phyloP scores from a whole-genome alignment of 192 early-diverging fungal genomes.

The Funneliformis geosporum region DNA sequence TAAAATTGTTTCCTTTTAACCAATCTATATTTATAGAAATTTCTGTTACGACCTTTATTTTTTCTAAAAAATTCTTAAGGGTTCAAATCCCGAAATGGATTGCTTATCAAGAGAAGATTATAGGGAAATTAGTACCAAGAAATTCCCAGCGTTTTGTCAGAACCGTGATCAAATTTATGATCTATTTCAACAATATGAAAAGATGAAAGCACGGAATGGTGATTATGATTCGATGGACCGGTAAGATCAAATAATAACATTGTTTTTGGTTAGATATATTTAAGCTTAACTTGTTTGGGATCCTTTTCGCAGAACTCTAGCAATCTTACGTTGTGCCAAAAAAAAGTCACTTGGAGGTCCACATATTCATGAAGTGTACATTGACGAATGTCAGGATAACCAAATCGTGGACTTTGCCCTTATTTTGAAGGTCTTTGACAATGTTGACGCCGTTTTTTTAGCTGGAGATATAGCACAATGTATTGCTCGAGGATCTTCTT shows the following conservation, averaged over 20 bases:
- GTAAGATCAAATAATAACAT: background rate
- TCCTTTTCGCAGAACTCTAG: background rate
- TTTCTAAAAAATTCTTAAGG: background rate
- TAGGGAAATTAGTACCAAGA: constrained; percentile 4
- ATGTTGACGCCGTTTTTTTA: constrained; percentile 15
- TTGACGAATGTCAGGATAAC: constrained; percentile 30
- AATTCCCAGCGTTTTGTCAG: constrained; percentile 2
- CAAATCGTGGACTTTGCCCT: constrained; percentile 24
- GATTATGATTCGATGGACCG: constrained; percentile 14
- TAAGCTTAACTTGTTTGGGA: background rate
- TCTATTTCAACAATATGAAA: constrained; percentile 25
- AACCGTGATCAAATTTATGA: constrained; percentile 27
- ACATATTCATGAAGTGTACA: constrained; percentile 31
- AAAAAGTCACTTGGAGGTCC: background rate
- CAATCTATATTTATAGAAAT: background rate
- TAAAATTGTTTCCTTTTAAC: background rate
- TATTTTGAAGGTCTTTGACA: constrained; percentile 16
- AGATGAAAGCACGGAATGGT: background rate
- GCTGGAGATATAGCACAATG: constrained; percentile 30
- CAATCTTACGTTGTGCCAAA: constrained; percentile 25
- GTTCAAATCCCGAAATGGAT: constrained; percentile 7
- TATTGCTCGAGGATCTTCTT: constrained; percentile 16
- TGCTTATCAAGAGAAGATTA: constrained; percentile 25
- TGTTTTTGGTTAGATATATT: background rate
- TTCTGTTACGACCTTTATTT: background rate